Evolutionary conservation across 1,284 basidiomycete genomes (phyloP), one percentile per base, ranked within the genome.

Genomic region (Dichomitus squalens): DNA sequence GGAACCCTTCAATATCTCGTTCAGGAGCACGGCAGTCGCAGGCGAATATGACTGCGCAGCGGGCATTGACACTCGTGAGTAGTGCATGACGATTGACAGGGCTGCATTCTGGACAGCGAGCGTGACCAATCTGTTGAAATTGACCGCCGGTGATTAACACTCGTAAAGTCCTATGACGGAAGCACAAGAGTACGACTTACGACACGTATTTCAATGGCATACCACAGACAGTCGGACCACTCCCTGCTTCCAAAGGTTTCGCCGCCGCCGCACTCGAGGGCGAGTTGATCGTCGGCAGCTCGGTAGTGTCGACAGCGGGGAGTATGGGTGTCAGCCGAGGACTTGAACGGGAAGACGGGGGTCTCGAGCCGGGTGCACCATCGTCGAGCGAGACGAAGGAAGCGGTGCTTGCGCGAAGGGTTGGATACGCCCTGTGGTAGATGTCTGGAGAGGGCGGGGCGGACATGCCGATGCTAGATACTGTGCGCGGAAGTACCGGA

Each of bases 11-110:
- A 98, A 79, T 29, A 98, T 76, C 76, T 99, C 96, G 73, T 95
- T 96, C 65, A 98, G 77, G 33, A 98, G 83, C 20, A 98, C 96
- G 9, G 96, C 96, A 0, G 93, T 84, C 2, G 95, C 93, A 4
- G 96, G 93, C 3, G 93, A 96, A 75, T 98, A 99, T 21, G 90
- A 75, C 21, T 88, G 81, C 36, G 86, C 78, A 0, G 88, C 76
- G 2, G 92, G 85, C 0, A 85, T 91, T 2, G 91, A 90, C 58
- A 96, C 91, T 53, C 95, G 88, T 27, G 95, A 96, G 75, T 96
- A 94, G 78, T 96, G 93, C 92, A 98, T 95, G 64, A 98, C 91
- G 68, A 98, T 94, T 55, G 94, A 93, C 55, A 98, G 79, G n/a
- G 92, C 86, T 36, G 93, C 93, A 76, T 98, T 99, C 79, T 99